phyloP scores from a whole-genome alignment of 2,329 filamentous ascomycete species.

The Didymella arachidicola region DNA sequence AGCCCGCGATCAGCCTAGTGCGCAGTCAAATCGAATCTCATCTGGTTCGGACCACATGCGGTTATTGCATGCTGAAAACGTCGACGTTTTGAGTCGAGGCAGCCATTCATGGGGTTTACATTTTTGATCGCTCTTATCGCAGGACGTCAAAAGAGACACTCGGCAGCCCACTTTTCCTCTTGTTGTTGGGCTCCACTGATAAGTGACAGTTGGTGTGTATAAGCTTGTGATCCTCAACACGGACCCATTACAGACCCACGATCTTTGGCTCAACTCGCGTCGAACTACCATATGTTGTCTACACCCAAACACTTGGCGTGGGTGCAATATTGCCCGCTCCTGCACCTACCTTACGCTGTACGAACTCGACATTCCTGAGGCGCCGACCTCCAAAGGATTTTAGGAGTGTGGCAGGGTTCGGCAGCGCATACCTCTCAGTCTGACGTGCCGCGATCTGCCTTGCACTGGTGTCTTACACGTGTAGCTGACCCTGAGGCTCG shows the following conservation, averaged over 20 bases:
- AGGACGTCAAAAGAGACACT: constrained; percentile 13
- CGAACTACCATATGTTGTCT: constrained; percentile 17
- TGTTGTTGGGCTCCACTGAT: constrained; percentile 20
- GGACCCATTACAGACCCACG: constrained; percentile 12
- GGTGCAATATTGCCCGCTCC: constrained; percentile 5
- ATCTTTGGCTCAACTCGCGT: constrained; percentile 13
- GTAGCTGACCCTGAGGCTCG: constrained; percentile 17
- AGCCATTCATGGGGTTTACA: not conserved
- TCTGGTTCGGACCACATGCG: constrained; percentile 2
- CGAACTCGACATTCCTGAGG: constrained; percentile 1
- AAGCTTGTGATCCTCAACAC: constrained; percentile 15
- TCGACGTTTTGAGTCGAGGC: too few species aligned
- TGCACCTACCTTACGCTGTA: constrained; percentile 19
- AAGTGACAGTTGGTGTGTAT: constrained; percentile 17
- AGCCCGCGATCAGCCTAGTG: constrained; percentile 10
- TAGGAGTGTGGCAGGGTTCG: constrained; percentile 7
- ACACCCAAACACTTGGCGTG: constrained; percentile 8
- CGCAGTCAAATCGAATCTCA: constrained; percentile 1
- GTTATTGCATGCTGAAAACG: constrained; percentile 1
- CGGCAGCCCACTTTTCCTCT: constrained; percentile 20
- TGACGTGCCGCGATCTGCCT: constrained; percentile 2
- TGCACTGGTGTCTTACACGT: constrained; percentile 19
- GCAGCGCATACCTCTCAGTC: constrained; percentile 4
- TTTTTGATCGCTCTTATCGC: constrained; percentile 15
- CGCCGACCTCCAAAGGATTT: constrained; percentile 4